Base-by-base conservation (phyloP, 1,139 yeast genomes). In the Geotrichum aggregatum region DNA sequence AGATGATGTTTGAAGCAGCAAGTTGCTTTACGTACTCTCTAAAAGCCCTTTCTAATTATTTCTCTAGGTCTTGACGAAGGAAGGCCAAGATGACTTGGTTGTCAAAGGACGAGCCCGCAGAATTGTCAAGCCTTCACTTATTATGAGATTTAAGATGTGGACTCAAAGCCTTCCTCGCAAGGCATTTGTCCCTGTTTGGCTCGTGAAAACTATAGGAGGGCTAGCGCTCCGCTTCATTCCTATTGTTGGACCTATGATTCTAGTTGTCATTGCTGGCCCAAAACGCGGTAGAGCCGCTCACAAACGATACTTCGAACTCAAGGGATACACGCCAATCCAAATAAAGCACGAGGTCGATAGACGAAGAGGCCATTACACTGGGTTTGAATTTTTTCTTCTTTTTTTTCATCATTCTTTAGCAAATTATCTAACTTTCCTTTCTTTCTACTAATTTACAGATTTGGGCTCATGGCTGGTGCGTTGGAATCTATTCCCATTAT, bases 401-500 rank as follows among this genome's bases (percentile, higher is more conserved):
- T 7, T 38, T 30, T 13, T 35, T 35, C 18, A 44, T 11, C 47
- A 24, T 5, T 24, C 28, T 24, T 24, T 5, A 24, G 45, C 49
- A 42, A n/a, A 21, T 33, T 21, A 41, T 7, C 24, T 38, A 28
- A 46, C 36, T 18, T 21, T 16, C n/a, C n/a, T 7, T 19, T 52
- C n/a, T 50, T 8, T 24, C 28, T 24, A 5, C 7, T 24, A 8
- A 5, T 5, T 24, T 24, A 24, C 51, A 59, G 64, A 30, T 85
- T 82, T 64, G 94, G 94, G 0, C 59, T 83, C 10, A 70, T 76
- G 8, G 80, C 87, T 0, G 75, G 80, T 24, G 59, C 77, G 2
- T 68, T 85, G 24, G 91, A 84, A 61, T 67, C 76, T 54, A 70
- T 83, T 11, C 94, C 94, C 1, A 58, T 83, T 19, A 52, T 82